phyloP scores from a whole-genome alignment of 169 alveolate species.

The Plasmodium vinckei region DNA sequence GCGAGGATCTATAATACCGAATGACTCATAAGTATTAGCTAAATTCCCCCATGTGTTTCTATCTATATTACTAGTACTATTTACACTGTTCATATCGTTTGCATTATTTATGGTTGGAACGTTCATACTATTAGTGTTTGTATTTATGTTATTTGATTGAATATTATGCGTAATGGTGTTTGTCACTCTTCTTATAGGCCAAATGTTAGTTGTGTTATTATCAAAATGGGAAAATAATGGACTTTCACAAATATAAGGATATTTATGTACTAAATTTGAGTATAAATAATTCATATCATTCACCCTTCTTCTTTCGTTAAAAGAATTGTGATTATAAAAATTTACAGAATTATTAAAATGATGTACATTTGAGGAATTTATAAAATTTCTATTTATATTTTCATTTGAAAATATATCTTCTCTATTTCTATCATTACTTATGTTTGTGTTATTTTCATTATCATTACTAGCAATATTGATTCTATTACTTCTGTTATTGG shows the following conservation, averaged over 20 bases:
- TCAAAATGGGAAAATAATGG: constrained; percentile 56
- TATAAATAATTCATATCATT: constrained; percentile 44
- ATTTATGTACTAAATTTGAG: constrained; percentile 25
- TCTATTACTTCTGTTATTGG: neutral
- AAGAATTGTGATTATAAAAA: neutral
- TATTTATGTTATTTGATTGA: constrained; percentile 9
- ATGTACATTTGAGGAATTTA: constrained; percentile 2
- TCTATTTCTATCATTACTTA: constrained; percentile 3
- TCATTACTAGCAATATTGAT: constrained; percentile 9
- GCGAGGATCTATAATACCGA: neutral
- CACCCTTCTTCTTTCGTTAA: constrained; percentile 4
- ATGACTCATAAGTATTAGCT: constrained; percentile 12
- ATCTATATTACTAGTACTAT: neutral
- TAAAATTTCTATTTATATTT: constrained; percentile 8
- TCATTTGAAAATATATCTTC: constrained; percentile 9
- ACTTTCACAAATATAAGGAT: constrained; percentile 47
- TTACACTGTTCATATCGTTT: neutral
- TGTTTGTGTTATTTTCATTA: constrained; percentile 6
- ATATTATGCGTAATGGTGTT: constrained; percentile 2
- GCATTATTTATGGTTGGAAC: constrained; percentile 2
- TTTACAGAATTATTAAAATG: constrained; percentile 1
- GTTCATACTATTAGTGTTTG: neutral
- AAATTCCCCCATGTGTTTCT: constrained; percentile 14
- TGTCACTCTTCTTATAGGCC: constrained; percentile 65
- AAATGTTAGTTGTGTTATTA: constrained; percentile 35